These are phyloP conservation scores for Alternaria brassicicola DNA, from an alignment of 2,329 filamentous ascomycete species.

Conservation along the genomic window DNA sequence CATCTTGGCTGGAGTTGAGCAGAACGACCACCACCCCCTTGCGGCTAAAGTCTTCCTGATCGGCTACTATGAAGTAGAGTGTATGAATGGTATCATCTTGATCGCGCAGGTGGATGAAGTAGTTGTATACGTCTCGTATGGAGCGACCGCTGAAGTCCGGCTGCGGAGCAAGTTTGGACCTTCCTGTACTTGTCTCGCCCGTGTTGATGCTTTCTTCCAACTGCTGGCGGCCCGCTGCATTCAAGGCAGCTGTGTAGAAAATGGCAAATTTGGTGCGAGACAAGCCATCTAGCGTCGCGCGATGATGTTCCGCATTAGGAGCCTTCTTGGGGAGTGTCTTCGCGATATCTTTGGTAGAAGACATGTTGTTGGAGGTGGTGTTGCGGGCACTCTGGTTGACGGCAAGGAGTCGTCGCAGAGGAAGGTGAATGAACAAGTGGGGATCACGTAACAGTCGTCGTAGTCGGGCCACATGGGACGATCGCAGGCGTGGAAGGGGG, in stretches of 20 bases:
- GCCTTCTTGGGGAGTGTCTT: background rate
- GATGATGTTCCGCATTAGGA: background rate
- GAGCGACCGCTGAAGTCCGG: conserved; percentile 3
- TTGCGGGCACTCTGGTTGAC: background rate
- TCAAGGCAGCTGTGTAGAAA: background rate
- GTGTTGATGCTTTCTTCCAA: conserved; percentile 2
- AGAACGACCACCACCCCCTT: conserved; percentile 1
- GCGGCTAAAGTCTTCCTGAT: background rate
- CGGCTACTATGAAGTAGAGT: conserved; percentile 7
- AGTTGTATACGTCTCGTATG: conserved; percentile 6
- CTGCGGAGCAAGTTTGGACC: background rate
- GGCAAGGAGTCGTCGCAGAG: background rate
- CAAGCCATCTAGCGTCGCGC: background rate
- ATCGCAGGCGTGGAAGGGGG: background rate
- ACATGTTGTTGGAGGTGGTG: background rate
- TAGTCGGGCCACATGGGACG: background rate
- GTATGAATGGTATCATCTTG: conserved; percentile 4
- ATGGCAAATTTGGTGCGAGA: background rate
- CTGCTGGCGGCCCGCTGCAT: background rate
- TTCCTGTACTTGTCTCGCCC: background rate
- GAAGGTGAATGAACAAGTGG: background rate
- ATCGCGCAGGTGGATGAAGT: conserved; percentile 2
- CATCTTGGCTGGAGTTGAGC: conserved; percentile 5
- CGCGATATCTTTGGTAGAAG: background rate
- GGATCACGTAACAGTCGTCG: background rate